Base-by-base conservation (phyloP, 768 basidiomycete genomes). In the Lactifluus rugatus region DNA sequence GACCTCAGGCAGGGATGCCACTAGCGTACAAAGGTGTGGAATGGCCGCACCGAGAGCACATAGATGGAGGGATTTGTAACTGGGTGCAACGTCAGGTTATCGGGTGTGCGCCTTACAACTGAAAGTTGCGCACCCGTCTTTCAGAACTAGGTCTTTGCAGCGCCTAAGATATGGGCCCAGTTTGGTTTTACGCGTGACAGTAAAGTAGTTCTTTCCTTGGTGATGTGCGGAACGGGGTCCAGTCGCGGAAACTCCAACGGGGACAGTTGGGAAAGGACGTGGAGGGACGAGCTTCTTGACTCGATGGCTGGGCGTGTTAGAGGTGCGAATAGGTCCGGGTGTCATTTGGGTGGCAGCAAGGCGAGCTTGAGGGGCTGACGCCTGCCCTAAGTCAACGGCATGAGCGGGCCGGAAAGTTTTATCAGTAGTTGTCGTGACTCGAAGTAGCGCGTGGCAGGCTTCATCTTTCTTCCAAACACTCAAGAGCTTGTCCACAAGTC, bases 11-110 rank as follows among this genome's bases (percentile, higher is more conserved):
- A 93, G 75, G 21, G 89, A 84, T 5, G 84, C 78, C 13, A 79
- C 72, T 14, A 95, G 76, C 48, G 82, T 81, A 28, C 87, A 71
- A 23, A 91, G 80, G 65, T 84, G 84, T 2, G 92, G 90, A 57
- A 94, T 93, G 1, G 93, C 90, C 5, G 92, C 92, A 25, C 90
- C 92, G 83, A 93, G 86, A 6, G 89, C 92, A 58, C 79, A 82
- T 45, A 94, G 70, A 68, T 84, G 81, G 32, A 94, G 70, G 5
- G 80, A 82, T 62, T 85, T 85, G 66, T 88, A 84, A 36, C 88
- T 90, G 64, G 2, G 10, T 1, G 17, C 7, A 16, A 25, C n/a
- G 52, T 51, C 56, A 56, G 48, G 10, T 37, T 26, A 9, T 48
- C 11, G 26, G 10, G 8, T n/a, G n/a, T 49, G 54, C 1, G 34